Base-by-base conservation (phyloP, 345 rosid species). In the Salix suchowensis region DNA sequence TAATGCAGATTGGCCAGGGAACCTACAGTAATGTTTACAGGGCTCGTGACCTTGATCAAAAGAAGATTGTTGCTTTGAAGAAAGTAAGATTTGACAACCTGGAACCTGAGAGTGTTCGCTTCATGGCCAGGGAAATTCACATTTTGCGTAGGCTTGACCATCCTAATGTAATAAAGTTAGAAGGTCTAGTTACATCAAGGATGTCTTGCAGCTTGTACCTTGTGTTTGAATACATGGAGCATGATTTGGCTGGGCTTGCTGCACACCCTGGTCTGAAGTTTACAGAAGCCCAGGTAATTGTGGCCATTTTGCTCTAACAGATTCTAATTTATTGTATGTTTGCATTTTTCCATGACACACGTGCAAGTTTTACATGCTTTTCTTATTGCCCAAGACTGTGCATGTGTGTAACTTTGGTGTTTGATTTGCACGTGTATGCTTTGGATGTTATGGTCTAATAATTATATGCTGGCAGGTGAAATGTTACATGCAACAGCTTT, bases 201-300 rank as follows among this genome's bases (percentile, higher is more conserved):
- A 96, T 95, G 97, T 95, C 98, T 64, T 93, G 97, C 82, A 95
- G 98, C 87, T 88, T 95, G 79, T 95, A 95, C 82, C 98, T 96
- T 82, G 99, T 96, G 78, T 96, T 96, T 60, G 99, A 96, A 85
- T 96, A 91, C 78, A 96, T 96, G 99, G 99, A 96, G 81, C 99
- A 96, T 85, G 99, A 96, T 87, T 76, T 96, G 78, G 92, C 98
- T 52, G 99, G 99, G 66, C 90, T 96, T 60, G 98, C 99, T 30
- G 86, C 98, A 19, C 93, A 96, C 78, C 99, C 99, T 1, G 93
- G 87, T 12, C 83, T 89, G 69, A 96, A 91, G 78, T 96, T 96
- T 80, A 87, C 99, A 39, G 99, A 96, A 78, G 62, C 96, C 21
- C 99, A 96, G 97, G 98, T 93, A 77, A 36, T 44, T 73, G 3